Evolutionary conservation across 371 early-diverging fungal genomes (phyloP), one percentile per base, ranked within the genome.

Genomic region (Zopfochytrium polystomum): DNA sequence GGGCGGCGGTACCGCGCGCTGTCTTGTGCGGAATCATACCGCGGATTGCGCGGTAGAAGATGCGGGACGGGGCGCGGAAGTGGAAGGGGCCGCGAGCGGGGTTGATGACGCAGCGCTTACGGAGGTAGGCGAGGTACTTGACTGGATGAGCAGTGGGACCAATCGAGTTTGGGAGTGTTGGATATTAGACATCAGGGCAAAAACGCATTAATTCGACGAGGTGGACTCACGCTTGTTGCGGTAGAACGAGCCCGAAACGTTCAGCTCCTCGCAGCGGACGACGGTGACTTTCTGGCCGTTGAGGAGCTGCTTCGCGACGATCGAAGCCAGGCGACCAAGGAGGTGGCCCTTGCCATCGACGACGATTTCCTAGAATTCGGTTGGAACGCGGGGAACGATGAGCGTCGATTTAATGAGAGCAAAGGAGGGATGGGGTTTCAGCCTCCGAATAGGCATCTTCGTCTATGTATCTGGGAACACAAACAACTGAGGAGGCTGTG

Each of bases 1-100:
- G 83, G 68, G 99, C 99, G 56, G 90, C 90, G 65, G 93, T 89
- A 81, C 99, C 99, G 77, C 97, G 95, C 62, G 92, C 80, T 55
- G 96, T 93, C 90, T 97, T 99, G 89, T 99, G 96, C 59, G 98
- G 98, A 70, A 99, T 75, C 99, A 99, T 99, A 73, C 99, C 98
- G 72, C 98, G 92, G 77, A 99, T 85, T 50, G 93, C 86, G 77
- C 95, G 92, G 85, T 89, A 92, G 85, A 99, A 93, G 85, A 95
- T 92, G 80, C 93, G 94, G 62, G 95, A 95, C 56, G 99, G 99
- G 67, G 98, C 97, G 69, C 92, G 89, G 92, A 96, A 98, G 80
- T 99, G 99, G 93, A 96, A 99, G 48, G 99, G 90, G 75, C 99
- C 99, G 71, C 88, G 91, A 62, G 77, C 76, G 76, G 99, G 99